Conservation (phyloP, 108 stramenopile species). For the Cyclotella baltica region DNA sequence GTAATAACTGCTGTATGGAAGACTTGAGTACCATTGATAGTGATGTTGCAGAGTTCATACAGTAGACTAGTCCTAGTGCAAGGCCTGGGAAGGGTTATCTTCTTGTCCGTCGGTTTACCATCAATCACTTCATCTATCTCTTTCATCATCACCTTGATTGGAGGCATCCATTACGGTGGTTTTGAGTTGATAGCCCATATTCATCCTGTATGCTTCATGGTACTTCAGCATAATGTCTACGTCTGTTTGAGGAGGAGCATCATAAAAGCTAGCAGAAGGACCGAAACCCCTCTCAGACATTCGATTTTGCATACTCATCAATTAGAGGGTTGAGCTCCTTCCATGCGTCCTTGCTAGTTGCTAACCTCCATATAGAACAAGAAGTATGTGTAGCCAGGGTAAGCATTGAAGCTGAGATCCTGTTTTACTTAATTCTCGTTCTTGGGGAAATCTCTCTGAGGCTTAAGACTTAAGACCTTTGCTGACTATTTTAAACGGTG, state of each 20-base stretch:
- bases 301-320: background rate
- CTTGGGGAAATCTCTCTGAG: background rate
- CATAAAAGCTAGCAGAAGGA: background rate
- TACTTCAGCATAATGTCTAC: background rate
- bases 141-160: background rate
- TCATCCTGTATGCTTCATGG: background rate
- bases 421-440: background rate
- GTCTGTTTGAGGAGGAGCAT: too few relatives aligned
- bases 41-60: background rate
- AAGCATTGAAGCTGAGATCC: background rate
- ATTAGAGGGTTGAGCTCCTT: background rate
- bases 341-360: background rate
- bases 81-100: background rate
- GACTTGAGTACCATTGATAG: background rate
- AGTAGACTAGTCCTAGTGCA: background rate
- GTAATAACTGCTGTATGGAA: conserved; percentile 5
- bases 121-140: background rate
- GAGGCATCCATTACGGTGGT: background rate
- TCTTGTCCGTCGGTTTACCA: background rate
- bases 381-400: background rate
- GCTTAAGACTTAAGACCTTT: background rate
- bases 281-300: background rate
- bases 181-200: background rate
- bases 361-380: background rate
- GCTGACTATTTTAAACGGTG: background rate